Evolutionary conservation across 2,329 filamentous ascomycete genomes (phyloP).

Genomic region (Chlorencoelia australis): DNA sequence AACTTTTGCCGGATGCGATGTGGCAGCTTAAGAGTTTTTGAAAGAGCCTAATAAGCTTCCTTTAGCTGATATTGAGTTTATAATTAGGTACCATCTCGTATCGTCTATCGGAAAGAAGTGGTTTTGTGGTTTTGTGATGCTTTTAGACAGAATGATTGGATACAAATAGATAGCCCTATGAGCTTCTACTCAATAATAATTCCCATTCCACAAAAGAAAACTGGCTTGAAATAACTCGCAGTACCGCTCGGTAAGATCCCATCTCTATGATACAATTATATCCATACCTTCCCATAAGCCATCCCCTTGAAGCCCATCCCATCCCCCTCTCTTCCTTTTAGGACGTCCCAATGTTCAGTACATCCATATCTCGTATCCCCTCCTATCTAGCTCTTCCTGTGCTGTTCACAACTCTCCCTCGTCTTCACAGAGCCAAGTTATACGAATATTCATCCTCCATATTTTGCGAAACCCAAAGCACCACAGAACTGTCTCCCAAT

Average conservation of each 20-base stretch:
- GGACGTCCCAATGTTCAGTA: neutral
- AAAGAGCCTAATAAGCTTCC: no score
- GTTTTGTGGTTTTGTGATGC: neutral
- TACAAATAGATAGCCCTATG: neutral
- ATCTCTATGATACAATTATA: conserved; percentile 8
- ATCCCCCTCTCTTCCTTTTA: neutral
- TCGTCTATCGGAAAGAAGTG: no score
- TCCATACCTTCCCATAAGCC: neutral
- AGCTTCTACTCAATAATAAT: no score
- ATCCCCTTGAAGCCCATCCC: neutral
- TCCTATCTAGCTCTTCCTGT: neutral
- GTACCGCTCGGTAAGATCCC: conserved; percentile 4
- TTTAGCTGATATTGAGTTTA: no score
- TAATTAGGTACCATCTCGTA: no score
- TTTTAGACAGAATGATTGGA: neutral
- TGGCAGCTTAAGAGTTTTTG: no score
- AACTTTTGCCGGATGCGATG: no score
- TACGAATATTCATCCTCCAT: conserved; percentile 66
- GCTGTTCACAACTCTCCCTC: neutral
- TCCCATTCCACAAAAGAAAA: no score
- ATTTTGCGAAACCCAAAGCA: conserved; percentile 61
- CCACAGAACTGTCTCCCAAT: conserved; percentile 40
- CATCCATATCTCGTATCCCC: conserved; percentile 1
- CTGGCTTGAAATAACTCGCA: no score
- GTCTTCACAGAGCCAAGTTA: conserved; percentile 46